Evolutionary conservation across 2,329 filamentous ascomycete genomes (phyloP), one percentile per base, ranked within the genome.

Genomic region (Setomelanomma holmii): DNA sequence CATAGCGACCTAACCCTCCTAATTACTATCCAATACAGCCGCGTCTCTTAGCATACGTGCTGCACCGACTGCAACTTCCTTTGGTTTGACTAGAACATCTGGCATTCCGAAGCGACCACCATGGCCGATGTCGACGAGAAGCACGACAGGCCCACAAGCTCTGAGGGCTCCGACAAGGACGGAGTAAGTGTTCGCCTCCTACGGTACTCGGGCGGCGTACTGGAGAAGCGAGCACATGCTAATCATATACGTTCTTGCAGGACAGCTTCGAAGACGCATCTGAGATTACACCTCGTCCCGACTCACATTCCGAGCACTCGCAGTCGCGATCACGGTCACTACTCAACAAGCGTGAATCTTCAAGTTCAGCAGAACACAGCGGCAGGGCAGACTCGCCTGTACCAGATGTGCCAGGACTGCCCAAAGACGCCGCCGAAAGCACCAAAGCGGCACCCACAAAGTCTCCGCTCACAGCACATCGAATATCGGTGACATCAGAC

Each of bases 201-300:
- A 16, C 12, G 34, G 7, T 21, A n/a, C 5, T 33, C 38, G 38
- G 22, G 17, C n/a, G 2, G 33, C n/a, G 19, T 6, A 55, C 47
- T 20, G 12, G 7, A 40, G 4, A 20, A 16, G 27, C 46, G 27
- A 20, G 46, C 38, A 40, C 38, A 36, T 44, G 51, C 62, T 67
- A 45, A 66, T 45, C 21, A 11, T 20, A 17, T 46, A 49, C n/a
- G 53, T 38, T 46, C 45, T 45, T 45, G 45, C 71, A 91, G 88
- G 88, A 93, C 66, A 84, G 84, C 14, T 96, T 96, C 68, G 91
- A 96, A 77, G 91, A 96, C 80, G 91, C 85, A 63, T 79, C 85
- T 63, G 89, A 90, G 74, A 84, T 81, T 53, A 74, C 67, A 50
- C 67, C 72, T 56, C 70, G 68, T 48, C 72, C 72, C 43, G 61